Base-by-base conservation (phyloP, 805 yeast species). In the Naumovozyma baii region DNA sequence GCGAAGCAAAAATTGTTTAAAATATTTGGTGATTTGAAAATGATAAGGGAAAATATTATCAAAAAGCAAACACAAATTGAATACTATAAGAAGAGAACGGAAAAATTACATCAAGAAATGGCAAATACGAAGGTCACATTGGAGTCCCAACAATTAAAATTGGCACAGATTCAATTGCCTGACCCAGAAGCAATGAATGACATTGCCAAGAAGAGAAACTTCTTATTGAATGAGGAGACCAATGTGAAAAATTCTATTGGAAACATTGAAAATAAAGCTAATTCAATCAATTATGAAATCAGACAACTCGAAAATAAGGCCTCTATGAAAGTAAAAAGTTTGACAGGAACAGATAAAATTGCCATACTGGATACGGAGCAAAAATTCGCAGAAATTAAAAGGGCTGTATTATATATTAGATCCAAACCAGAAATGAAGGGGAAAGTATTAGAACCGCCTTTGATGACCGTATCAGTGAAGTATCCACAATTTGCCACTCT, bases 381-480 rank as follows among this genome's bases (percentile, higher is more conserved):
- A 36, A 55, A 42, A 15, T 52, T 63, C 31, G 44, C 56, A 17
- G 57, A 55, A 18, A 67, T 64, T 18, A 48, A 52, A 36, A 47
- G 53, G 29, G 62, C 70, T 38, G 62, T 55, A 31, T 40, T 39
- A 15, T 62, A 35, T 46, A 52, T 59, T 18, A 54, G 72, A 32
- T 45, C 56, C 33, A 64, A 59, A 14, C 71, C 49, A 9, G 49
- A 49, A 4, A 65, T 78, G 37, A 52, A 59, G 35, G 61, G 61
- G 1, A 56, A 60, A 10, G 74, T 83, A 39, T 74, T 67, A 41
- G 94, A 83, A 51, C 94, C 95, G 1, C 88, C 96, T 0, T 59
- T 80, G 7, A 64, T 86, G 19, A 68, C 82, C 0, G 68, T 90
- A 17, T 67, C 73, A 3, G 73, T 80, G 0, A 67, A 65, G 1